Conservation (phyloP, 2,329 filamentous ascomycete species). For the Aotearoamyces nothofagi region DNA sequence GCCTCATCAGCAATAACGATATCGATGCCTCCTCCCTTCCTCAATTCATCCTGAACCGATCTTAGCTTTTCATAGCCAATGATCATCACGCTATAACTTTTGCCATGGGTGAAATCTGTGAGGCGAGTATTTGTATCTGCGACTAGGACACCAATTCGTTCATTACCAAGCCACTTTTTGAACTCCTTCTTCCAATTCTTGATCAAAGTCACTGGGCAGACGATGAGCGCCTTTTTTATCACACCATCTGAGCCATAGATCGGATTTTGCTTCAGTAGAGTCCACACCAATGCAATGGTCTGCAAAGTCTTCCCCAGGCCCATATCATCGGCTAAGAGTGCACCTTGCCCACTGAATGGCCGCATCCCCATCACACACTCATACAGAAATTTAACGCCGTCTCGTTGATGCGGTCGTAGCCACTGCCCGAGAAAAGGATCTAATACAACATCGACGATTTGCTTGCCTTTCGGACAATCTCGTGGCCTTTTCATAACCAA, state of each 20-base stretch:
- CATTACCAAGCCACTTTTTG: constrained; percentile 57
- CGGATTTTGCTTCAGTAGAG: constrained; percentile 56
- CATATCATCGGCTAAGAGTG: constrained; percentile 64
- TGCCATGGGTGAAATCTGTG: constrained; percentile 54
- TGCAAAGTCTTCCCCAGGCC: constrained; percentile 61
- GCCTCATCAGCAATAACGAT: constrained; percentile 97
- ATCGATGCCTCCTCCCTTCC: constrained; percentile 47
- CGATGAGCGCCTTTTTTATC: constrained; percentile 55
- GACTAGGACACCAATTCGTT: constrained; percentile 54
- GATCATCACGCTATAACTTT: constrained; percentile 55
- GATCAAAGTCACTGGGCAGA: constrained; percentile 58
- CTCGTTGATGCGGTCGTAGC: constrained; percentile 51
- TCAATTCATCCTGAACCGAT: constrained; percentile 47
- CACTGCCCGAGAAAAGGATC: constrained; percentile 49
- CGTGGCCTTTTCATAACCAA: constrained; percentile 51
- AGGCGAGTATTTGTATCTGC: constrained; percentile 41
- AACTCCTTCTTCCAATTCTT: constrained; percentile 63
- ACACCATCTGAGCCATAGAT: constrained; percentile 41
- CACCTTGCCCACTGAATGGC: constrained; percentile 48
- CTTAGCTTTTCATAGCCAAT: constrained; percentile 59
- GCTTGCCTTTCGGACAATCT: constrained; percentile 40
- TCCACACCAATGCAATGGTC: constrained; percentile 58
- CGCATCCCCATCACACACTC: constrained; percentile 65
- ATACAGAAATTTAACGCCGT: constrained; percentile 57
- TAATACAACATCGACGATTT: constrained; percentile 57